phyloP scores from a whole-genome alignment of 1,284 basidiomycete species.

The Gomphus sp. region DNA sequence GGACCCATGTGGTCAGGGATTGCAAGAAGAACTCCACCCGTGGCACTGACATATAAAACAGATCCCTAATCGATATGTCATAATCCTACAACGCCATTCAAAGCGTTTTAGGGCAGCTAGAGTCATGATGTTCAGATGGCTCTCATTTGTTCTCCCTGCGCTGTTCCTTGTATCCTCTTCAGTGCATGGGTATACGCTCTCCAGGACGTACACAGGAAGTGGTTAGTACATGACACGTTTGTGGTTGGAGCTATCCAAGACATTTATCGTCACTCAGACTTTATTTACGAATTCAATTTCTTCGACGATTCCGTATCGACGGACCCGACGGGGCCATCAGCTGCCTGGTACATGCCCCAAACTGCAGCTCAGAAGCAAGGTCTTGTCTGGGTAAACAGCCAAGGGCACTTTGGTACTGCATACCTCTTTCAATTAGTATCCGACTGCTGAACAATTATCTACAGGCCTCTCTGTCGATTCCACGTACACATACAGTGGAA shows the following conservation, averaged over 20 bases:
- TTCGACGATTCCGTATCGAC: background rate
- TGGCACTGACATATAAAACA: background rate
- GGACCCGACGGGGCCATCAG: conserved; percentile 6
- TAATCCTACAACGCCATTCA: background rate
- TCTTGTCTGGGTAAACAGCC: background rate
- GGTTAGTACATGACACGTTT: background rate
- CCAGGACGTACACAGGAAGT: background rate
- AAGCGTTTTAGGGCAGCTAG: background rate
- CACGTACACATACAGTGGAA: background rate
- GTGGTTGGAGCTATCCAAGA: background rate
- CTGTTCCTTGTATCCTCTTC: background rate
- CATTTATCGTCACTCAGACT: background rate
- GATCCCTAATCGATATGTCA: background rate
- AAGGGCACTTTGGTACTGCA: conserved; percentile 3
- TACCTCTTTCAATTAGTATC: background rate
- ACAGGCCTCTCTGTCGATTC: conserved; percentile 2
- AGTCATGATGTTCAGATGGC: background rate
- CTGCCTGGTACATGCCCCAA: conserved; percentile 3
- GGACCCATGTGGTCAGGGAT: no score
- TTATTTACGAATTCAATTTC: conserved; percentile 7
- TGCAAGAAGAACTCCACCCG: no score
- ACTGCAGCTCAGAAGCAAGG: background rate
- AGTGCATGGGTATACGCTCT: background rate
- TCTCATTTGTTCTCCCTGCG: background rate
- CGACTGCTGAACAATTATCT: background rate